phyloP scores from a whole-genome alignment of 1,284 basidiomycete genomes.

The Lentinus polychrous region DNA sequence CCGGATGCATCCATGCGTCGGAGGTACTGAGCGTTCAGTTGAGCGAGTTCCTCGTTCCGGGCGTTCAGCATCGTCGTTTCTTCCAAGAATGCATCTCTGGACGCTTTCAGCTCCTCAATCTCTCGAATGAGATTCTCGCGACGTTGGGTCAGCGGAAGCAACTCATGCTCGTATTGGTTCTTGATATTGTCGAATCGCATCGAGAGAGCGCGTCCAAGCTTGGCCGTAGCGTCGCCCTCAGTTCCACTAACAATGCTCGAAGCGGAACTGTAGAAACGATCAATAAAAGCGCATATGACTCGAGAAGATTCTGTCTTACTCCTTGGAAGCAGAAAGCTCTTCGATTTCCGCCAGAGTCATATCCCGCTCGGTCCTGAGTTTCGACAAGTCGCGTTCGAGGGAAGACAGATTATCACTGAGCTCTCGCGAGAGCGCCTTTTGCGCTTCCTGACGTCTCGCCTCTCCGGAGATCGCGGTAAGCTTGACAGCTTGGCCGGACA shows the following conservation, averaged over 20 bases:
- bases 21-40: slow-evolving; percentile 75
- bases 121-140: slow-evolving; percentile 78
- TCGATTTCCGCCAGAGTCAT: slow-evolving; percentile 90
- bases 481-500: slow-evolving; percentile 86
- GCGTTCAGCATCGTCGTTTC: slow-evolving; percentile 88
- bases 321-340: slow-evolving; percentile 72
- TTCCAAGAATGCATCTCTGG: slow-evolving; percentile 82
- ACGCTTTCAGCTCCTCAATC: slow-evolving; percentile 81
- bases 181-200: slow-evolving; percentile 88
- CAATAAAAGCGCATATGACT: slow-evolving; percentile 4
- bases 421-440: slow-evolving; percentile 76
- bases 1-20: slow-evolving; percentile 58
- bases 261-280: slow-evolving; percentile 15
- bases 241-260: slow-evolving; percentile 14
- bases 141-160: slow-evolving; percentile 78
- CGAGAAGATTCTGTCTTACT: slow-evolving; percentile 33
- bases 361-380: slow-evolving; percentile 85
- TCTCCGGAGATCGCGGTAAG: slow-evolving; percentile 80
- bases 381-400: slow-evolving; percentile 83
- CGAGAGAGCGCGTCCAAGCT: slow-evolving; percentile 71
- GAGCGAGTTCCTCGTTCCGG: slow-evolving; percentile 88
- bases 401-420: slow-evolving; percentile 70
- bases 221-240: slow-evolving; percentile 36
- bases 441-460: slow-evolving; percentile 68
- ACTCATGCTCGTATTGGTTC: slow-evolving; percentile 80